phyloP scores from a whole-genome alignment of 768 basidiomycete genomes.

The Scleroderma citrinum region DNA sequence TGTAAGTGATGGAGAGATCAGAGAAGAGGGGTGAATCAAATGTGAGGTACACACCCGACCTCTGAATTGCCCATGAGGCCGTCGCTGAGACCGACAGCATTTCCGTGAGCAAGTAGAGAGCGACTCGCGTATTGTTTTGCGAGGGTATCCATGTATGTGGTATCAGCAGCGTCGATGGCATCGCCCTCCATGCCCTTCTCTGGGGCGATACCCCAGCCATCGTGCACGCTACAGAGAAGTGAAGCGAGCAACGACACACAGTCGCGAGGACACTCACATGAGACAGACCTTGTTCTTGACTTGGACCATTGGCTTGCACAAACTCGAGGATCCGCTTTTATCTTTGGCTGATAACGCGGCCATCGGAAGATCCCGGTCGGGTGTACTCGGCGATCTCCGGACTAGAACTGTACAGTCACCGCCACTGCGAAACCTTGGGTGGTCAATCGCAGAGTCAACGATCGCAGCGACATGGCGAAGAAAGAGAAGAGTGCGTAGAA shows the following conservation, averaged over 20 bases:
- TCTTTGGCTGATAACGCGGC: not conserved
- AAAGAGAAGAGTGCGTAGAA: not conserved
- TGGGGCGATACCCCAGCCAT: conserved; percentile 87
- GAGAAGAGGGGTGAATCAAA: not conserved
- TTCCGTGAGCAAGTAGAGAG: conserved; percentile 75
- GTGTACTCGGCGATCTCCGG: not conserved
- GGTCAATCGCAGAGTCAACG: not conserved
- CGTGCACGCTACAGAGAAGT: conserved; percentile 64
- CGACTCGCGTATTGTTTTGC: conserved; percentile 69
- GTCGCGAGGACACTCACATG: conserved; percentile 47
- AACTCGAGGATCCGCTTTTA: not conserved
- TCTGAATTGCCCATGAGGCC: conserved; percentile 98
- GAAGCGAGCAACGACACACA: not conserved
- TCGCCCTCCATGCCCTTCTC: conserved; percentile 73
- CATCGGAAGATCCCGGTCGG: not conserved
- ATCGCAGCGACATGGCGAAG: conserved; percentile 2
- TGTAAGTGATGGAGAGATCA: conserved; percentile 24
- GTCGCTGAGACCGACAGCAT: conserved; percentile 89
- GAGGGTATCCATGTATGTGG: conserved; percentile 86
- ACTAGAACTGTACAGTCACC: not conserved
- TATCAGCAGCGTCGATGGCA: conserved; percentile 80
- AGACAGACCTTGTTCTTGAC: conserved; percentile 88
- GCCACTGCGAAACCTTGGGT: not conserved
- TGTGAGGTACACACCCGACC: conserved; percentile 64
- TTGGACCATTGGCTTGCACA: conserved; percentile 34